Base-by-base conservation (phyloP, 2,329 filamentous ascomycete species). In the Talaromyces verruculosus region DNA sequence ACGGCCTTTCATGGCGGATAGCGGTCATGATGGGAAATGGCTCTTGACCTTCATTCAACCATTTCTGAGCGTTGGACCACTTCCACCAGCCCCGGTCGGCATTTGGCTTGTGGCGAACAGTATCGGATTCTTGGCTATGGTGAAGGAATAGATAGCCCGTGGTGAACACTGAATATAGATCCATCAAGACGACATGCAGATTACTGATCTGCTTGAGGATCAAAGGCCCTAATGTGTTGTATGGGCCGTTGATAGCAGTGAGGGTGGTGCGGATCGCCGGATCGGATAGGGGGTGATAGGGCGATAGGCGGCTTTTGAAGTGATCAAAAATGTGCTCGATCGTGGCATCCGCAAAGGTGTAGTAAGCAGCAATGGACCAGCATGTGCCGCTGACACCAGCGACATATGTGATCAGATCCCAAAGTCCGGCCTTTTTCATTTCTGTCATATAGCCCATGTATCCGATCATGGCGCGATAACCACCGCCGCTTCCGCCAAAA, bases 101-200 rank as follows among this genome's bases (percentile, higher is more conserved):
- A 35, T 62, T 57, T 22, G 49, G 60, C 45, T 66, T 63, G n/a
- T 63, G 51, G 30, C 55, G 65, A n/a, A 57, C 28, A 30, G 25
- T 35, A 1, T 13, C 59, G 4, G 60, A 59, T 55, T 64, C 65
- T 25, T 63, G 61, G 19, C 65, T 64, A 33, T 60, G 65, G n/a
- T 66, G 65, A 45, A 66, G 61, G 25, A 66, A 66, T 6, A 66
- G 51, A 43, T 66, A 66, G 2, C 65, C 65, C 15, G 65, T 66
- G n/a, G 61, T 66, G 15, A 66, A 64, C 0, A 66, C 65, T 25
- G 65, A 66, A 66, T 66, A 66, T 7, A 66, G 28, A 22, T 66
- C 65, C 65, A 66, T 66, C n/a, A 66, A 47, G 22, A 66, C 65
- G 15, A 66, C 57, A 47, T 66, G 65, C 22, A 66, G 61, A 43